Percentiles rank a stretch among this genome's conserved stretches.
These are phyloP conservation scores for Coemansia sp. DNA, from an alignment of 192 early-diverging fungal genomes.

Conservation along the genomic window DNA sequence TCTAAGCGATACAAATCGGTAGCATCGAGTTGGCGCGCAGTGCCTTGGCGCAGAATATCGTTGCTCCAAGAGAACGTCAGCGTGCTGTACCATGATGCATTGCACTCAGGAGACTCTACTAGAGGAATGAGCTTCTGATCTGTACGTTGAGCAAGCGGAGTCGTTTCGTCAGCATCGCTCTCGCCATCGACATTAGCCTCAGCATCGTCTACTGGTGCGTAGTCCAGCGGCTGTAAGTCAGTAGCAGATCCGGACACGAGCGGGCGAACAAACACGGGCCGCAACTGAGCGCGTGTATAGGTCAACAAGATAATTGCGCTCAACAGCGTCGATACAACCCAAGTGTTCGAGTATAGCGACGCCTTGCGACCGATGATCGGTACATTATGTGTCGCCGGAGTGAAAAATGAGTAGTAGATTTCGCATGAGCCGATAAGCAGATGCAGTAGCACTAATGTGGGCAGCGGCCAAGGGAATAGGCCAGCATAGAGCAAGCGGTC, in stretches of 20 bases:
- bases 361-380: constrained; percentile 12
- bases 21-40: constrained; percentile 55
- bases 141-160: constrained; percentile 18
- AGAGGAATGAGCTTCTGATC: constrained; percentile 14
- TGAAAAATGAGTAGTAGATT: constrained; percentile 35
- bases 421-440: constrained; percentile 10
- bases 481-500: constrained; percentile 18
- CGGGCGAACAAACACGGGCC: constrained; percentile 21
- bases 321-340: neutral
- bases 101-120: constrained; percentile 28
- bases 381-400: constrained; percentile 7
- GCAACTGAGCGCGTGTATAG: constrained; percentile 13
- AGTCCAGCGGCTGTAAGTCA: neutral
- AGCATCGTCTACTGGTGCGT: neutral
- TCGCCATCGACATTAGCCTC: constrained; percentile 5
- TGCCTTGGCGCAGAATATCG: constrained; percentile 61
- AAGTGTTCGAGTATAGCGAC: constrained; percentile 16
- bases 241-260: neutral
- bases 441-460: neutral
- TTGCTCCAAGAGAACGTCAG: constrained; percentile 64
- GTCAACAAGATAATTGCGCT: neutral
- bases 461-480: constrained; percentile 20
- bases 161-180: neutral
- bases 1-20: constrained; percentile 64
- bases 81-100: constrained; percentile 17